Evolutionary conservation across 2,329 filamentous ascomycete genomes (phyloP), one percentile per base, ranked within the genome.

Genomic region (Penicillium vulpinum): DNA sequence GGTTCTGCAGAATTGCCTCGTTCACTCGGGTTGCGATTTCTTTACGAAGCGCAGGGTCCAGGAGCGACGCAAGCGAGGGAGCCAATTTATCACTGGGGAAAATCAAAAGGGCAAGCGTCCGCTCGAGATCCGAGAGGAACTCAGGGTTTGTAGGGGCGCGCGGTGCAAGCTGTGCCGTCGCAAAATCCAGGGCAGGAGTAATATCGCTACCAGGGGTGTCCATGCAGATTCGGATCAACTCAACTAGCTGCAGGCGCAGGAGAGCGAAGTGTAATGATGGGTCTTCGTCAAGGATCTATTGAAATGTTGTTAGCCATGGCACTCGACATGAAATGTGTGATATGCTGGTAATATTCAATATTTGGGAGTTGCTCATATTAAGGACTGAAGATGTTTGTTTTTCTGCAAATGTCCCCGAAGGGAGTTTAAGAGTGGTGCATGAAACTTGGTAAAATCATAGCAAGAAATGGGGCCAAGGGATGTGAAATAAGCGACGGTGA

Each of bases 391-490:
- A 85, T 79, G 78, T 78, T 79, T 81, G 80, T 79, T 84, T 85
- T 80, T 97, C 93, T 95, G 95, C 94, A 94, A 85, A 78, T 55
- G 29, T 85, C 87, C 86, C 85, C 82, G 81, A 85, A 87, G 86
- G 83, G 82, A 82, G 85, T 64, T 67, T 97, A 94, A 91, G 94
- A 92, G 94, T 99, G 94, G 94, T 99, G 94, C 94, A 99, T 99
- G 93, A 96, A 92, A 83, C 89, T 66, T 83, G 84, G 82, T 90
- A 82, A 96, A 96, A 99, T 99, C 94, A 94, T 92, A 78, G 84
- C 83, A 85, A 79, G 58, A 85, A 79, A 57, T 60, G 49, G 52
- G 33, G 33, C 24, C 21, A 36, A 46, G 57, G 31, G 52, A 40
- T 45, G 47, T 58, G 40, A 54, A 59, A 31, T 24, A 35, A 28